These are phyloP conservation scores for Rhizophagus sp. DNA, from an alignment of 192 early-diverging fungal genomes.

Conservation along the genomic window DNA sequence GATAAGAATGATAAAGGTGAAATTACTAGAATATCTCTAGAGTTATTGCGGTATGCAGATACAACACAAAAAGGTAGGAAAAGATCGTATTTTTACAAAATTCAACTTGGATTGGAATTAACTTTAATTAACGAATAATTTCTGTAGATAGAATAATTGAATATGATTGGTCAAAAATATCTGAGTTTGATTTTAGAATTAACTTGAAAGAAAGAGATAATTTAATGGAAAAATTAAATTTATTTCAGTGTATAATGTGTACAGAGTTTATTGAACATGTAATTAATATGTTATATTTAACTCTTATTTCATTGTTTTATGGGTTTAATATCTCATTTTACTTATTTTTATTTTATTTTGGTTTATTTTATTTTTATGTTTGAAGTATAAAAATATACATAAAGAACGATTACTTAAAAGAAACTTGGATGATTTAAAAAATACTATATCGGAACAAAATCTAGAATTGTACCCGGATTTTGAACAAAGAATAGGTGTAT, in stretches of 20 bases:
- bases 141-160: slow-evolving; percentile 52
- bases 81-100: not conserved
- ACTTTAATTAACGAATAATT: slow-evolving; percentile 23
- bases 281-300: slow-evolving; percentile 30
- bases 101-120: not conserved
- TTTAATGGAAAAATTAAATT: slow-evolving; percentile 49
- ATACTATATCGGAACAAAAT: slow-evolving; percentile 88
- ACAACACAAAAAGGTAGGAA: slow-evolving; percentile 36
- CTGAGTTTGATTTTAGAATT: slow-evolving; percentile 86
- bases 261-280: slow-evolving; percentile 79
- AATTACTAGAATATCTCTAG: slow-evolving; percentile 32
- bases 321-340: not conserved
- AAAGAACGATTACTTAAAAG: slow-evolving; percentile 61
- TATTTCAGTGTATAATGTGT: slow-evolving; percentile 73
- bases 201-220: slow-evolving; percentile 59
- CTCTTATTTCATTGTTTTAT: not conserved
- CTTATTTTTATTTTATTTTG: not conserved
- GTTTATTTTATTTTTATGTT: not conserved
- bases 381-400: slow-evolving; percentile 55
- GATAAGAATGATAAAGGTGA: slow-evolving; percentile 38
- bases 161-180: slow-evolving; percentile 83
- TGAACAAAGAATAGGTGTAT: slow-evolving; percentile 81
- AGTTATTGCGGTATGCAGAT: slow-evolving; percentile 36
- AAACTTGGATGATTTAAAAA: slow-evolving; percentile 73
- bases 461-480: slow-evolving; percentile 93